Base-by-base conservation (phyloP, 1,284 basidiomycete species). In the Naganishia sp. region DNA sequence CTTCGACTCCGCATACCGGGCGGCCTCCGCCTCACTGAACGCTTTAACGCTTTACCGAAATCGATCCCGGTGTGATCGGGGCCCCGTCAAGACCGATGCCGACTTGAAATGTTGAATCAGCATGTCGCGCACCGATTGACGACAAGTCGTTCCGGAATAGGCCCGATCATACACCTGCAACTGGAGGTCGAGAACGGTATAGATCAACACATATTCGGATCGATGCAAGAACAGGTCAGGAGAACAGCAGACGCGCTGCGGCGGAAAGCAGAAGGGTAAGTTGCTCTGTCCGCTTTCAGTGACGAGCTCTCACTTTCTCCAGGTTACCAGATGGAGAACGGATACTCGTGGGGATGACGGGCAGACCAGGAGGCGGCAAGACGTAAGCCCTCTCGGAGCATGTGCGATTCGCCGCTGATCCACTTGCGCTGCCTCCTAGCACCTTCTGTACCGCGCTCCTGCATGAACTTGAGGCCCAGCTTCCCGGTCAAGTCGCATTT, bases 281-380 rank as follows among this genome's bases (percentile, higher is more conserved):
- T 49, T 2, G 15, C 17, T 31, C 31, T 21, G 31, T 17, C 21
- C 18, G 31, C 5, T 32, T 18, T 28, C 6, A 2, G 18, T 2
- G 42, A 10, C 13, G 28, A 21, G 31, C 25, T 10, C 49, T 15
- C 28, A 17, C 23, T 32, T 32, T 41, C 54, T 6, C 3, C 25
- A 66, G 52, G 13, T 25, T 41, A 21, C 39, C 50, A 46, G 51
- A 52, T 42, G 65, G 58, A 10, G 46, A 62, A 21, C 46, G 66
- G 41, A 17, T 67, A 25, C 41, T 67, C 6, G 62, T 64, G 28
- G 66, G 66, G 15, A 60, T 67, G 41, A 18, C 55, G 6, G 67
- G 67, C 9, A 28, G 51, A 13, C 67, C 67, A 49, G 67, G 67
- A 25, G 64, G 67, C 21, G 67, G 67, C 23, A 68, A 68, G 35